Evolutionary conservation across 305 asterid genomes (phyloP), one percentile per base, ranked within the genome.

Genomic region (Fraxinus dipetala): DNA sequence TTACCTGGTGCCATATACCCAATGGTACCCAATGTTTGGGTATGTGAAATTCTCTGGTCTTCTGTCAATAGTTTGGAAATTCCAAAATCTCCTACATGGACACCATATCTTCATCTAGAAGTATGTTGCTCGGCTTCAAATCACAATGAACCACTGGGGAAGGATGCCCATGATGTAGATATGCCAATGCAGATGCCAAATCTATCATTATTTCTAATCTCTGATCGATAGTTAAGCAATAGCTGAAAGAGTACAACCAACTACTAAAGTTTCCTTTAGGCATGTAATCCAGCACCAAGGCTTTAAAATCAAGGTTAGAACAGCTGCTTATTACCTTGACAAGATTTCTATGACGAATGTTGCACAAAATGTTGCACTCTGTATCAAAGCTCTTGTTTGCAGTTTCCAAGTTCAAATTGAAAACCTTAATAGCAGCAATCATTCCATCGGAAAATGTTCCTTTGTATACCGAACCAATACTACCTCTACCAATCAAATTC

Each of bases 241-340:
- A 65, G 7, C 13, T 2, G 7, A 51, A 22, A 28, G 83, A 81
- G 43, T 82, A 67, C 10, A 82, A 40, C 81, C 84, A 82, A 13
- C 32, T 36, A 0, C 45, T 76, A 65, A 82, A 36, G 30, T 32
- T 75, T 1, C 84, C 84, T 3, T 75, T 75, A 3, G 77, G 34
- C 69, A 75, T 81, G 16, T 81, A 81, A 28, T 81, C 77, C 72
- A 76, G 6, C 38, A 81, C 78, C 81, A 81, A 43, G 5, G 84
- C 84, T 38, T 76, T 75, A 0, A 81, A n/a, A 35, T 81, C 79
- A 9, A 3, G 61, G 32, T 81, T 81, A 5, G 79, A 24, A 8
- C 84, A 51, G 31, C 77, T 36, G 6, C 70, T 75, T 5, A 82
- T 82, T 24, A 77, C 70, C 43, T 82, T 76, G 9, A 77, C 81